Evolutionary conservation across 148 eudicot species (phyloP).

Genomic region (Suaeda aralocaspica): DNA sequence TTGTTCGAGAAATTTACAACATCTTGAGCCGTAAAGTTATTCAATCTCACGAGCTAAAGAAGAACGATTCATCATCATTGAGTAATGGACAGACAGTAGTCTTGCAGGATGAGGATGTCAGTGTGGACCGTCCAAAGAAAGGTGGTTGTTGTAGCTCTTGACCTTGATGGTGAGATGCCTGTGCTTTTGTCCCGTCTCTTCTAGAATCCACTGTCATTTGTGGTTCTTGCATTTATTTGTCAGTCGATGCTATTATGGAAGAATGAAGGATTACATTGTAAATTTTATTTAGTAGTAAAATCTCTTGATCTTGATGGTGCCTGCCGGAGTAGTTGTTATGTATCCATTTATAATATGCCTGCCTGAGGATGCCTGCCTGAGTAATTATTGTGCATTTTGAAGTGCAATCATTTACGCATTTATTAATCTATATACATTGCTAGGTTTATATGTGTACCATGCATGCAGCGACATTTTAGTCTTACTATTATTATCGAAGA

Average conservation of each 20-base stretch:
- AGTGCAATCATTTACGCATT: no score
- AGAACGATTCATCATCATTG: constrained; percentile 50
- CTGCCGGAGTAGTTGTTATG: not conserved
- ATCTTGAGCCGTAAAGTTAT: constrained; percentile 85
- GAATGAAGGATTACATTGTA: constrained; percentile 9
- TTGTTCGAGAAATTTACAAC: constrained; percentile 73
- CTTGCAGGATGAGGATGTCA: constrained; percentile 38
- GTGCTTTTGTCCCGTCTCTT: not conserved
- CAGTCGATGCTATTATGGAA: constrained; percentile 6
- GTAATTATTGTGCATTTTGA: no score
- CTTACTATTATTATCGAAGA: no score
- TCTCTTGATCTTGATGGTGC: not conserved
- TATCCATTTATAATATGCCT: not conserved
- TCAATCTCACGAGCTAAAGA: constrained; percentile 72
- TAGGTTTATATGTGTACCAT: no score
- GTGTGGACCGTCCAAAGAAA: constrained; percentile 31
- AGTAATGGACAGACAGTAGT: constrained; percentile 75
- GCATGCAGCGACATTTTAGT: no score
- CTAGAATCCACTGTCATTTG: not conserved
- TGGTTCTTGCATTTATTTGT: constrained; percentile 10
- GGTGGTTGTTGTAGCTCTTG: constrained; percentile 32
- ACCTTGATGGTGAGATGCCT: not conserved
- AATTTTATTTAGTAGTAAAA: constrained; percentile 6
- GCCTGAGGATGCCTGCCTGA: no score
- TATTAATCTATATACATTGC: no score